Percentiles rank a stretch among this genome's conserved stretches.
phyloP scores from a whole-genome alignment of 2,329 filamentous ascomycete species.

The Fusarium sp. region DNA sequence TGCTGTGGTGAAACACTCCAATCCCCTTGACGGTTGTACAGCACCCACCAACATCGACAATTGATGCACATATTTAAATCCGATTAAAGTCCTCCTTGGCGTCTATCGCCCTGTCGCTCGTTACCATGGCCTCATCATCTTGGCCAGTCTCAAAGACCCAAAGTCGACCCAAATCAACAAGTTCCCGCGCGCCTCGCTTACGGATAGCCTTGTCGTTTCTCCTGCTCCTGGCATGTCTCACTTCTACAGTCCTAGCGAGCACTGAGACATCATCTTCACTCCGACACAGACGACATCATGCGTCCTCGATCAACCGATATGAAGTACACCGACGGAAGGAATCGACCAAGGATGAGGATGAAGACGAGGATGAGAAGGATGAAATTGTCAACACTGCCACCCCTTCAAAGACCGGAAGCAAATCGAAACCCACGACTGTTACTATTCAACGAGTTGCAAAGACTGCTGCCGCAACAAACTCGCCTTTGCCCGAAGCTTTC shows the following conservation, averaged over 20 bases:
- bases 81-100: constrained; percentile 10
- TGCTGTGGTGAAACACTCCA: constrained; percentile 44
- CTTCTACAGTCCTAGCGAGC: constrained; percentile 36
- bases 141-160: constrained; percentile 12
- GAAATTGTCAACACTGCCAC: constrained; percentile 34
- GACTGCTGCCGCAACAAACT: constrained; percentile 48
- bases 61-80: constrained; percentile 1
- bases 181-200: constrained; percentile 25
- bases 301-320: constrained; percentile 16
- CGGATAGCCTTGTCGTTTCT: constrained; percentile 31
- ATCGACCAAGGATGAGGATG: constrained; percentile 32
- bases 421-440: constrained; percentile 41
- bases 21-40: constrained; percentile 20
- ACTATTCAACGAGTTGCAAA: constrained; percentile 41
- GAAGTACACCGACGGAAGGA: constrained; percentile 32
- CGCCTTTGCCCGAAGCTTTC: constrained; percentile 71
- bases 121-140: constrained; percentile 36
- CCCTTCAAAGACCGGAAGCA: constrained; percentile 31
- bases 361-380: constrained; percentile 17
- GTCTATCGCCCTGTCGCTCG: constrained; percentile 35
- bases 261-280: constrained; percentile 37
- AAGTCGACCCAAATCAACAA: constrained; percentile 4
- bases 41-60: neutral
- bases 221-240: constrained; percentile 44
- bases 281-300: constrained; percentile 25